Base-by-base conservation (phyloP, 176 grass and related monocot species). In the Rhipidocladum racemiflorum region DNA sequence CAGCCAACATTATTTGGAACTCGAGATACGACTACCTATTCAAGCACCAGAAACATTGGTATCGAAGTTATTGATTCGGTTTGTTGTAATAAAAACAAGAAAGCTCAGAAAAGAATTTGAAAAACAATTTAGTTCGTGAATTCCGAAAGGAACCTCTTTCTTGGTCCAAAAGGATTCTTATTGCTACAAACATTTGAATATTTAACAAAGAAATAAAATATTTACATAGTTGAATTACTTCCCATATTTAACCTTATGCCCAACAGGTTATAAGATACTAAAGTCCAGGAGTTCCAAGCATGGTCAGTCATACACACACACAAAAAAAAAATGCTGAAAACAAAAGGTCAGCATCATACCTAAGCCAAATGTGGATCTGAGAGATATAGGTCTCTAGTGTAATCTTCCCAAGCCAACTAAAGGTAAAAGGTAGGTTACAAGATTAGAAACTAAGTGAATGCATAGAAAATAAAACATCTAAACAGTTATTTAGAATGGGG, bases 351-450 rank as follows among this genome's bases (percentile, higher is more conserved):
- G 24, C 24, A 81, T 68, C 50, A 77, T 90, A 93, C 91, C 91
- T 70, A 56, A 93, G 88, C 91, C 91, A 93, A 82, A 93, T 93
- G 68, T 93, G 91, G 65, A 93, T 85, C 72, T 93, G 91, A 75
- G 88, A 90, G 59, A 93, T 93, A 70, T 93, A 93, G 64, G 91
- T 93, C 77, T 93, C 91, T 61, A 93, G 75, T 21, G 91, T 93
- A 39, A 93, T 83, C 85, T 93, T 93, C 66, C 91, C 91, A 75
- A 93, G 85, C 91, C 91, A 93, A 25, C 91, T 90, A 64, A 21
- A n/a, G 61, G 45, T 15, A 60, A 66, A 59, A 38, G 9, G 15
- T 38, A 72, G 25, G 23, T 44, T 9, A 14, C 20, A 78, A 72
- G 69, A 46, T 45, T 23, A 60, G 18, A 74, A 84, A 36, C 27